Evolutionary conservation across 441 rosid genomes (phyloP), one percentile per base, ranked within the genome.

Genomic region (Populus tomentosa): DNA sequence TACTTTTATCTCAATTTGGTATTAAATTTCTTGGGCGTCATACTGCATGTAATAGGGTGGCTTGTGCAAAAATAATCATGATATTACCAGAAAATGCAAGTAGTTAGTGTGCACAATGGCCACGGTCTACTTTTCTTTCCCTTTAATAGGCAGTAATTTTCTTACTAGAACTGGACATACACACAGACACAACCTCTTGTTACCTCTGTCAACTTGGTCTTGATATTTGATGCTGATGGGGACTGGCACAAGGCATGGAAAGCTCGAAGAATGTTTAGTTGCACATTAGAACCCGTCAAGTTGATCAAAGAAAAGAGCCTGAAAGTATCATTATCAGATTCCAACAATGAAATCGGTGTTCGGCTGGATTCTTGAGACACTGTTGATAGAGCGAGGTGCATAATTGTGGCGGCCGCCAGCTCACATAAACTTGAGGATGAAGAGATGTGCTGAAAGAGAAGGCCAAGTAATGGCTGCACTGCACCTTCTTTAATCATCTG

Each of bases 401-500:
- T 76, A 62, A 90, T 77, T 2, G 85, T 85, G 69, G 83, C 86
- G 56, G 91, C 85, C 24, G 84, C 81, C 56, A 83, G 82, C 70
- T 89, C 89, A 53, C 89, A 87, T 77, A 90, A 80, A 59, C 68
- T 73, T 71, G 84, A 64, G 64, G 86, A 82, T 42, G 84, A 80
- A n/a, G 89, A 77, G 72, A 80, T 33, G 63, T 81, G 83, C 67
- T 63, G 85, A 67, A 87, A 79, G 71, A 89, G 88, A 79, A 89
- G 88, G 70, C 83, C 81, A 67, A 90, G 80, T 64, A 90, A 77
- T 30, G 88, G 87, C 33, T 83, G 74, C 3, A 79, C 84, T 65
- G 89, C 89, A 74, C 94, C 94, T 80, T 85, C 88, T 86, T 81
- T 84, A 76, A 90, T 86, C 90, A 90, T 87, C 80, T 76, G 86